Evolutionary conservation across 495 filamentous ascomycete genomes (phyloP).

Genomic region (Aspergillus saccharolyticus): DNA sequence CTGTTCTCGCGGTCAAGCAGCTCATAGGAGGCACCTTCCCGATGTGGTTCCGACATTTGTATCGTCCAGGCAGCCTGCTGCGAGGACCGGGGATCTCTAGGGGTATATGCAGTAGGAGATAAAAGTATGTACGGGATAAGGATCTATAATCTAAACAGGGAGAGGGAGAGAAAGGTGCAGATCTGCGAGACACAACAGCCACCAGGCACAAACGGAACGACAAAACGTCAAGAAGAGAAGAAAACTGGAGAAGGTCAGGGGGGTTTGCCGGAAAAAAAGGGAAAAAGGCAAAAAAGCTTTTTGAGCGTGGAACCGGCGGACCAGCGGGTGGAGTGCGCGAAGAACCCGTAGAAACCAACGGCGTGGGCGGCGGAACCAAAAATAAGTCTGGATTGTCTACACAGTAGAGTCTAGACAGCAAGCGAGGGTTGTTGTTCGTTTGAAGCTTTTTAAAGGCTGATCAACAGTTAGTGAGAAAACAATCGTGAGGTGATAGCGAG

Average conservation of each 20-base stretch:
- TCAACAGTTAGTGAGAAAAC: neutral
- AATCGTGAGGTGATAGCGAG: neutral
- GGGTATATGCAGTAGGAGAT: neutral
- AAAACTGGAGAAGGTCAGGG: neutral
- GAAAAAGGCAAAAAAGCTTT: neutral
- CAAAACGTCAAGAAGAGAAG: neutral
- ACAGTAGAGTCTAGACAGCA: neutral
- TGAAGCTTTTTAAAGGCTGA: neutral
- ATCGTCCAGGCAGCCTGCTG: conserved; percentile 1
- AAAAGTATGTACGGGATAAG: neutral
- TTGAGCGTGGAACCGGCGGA: neutral
- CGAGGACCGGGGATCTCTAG: neutral
- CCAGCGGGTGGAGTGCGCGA: conserved; percentile 1
- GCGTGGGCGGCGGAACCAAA: conserved; percentile 4
- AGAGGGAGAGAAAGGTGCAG: neutral
- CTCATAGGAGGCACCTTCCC: conserved; percentile 4
- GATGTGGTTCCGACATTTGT: conserved; percentile 6
- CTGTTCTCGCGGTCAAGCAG: conserved; percentile 3
- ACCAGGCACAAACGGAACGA: neutral
- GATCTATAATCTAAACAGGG: neutral
- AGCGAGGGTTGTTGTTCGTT: neutral
- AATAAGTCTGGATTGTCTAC: conserved; percentile 2
- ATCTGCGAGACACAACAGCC: neutral
- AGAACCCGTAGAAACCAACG: neutral
- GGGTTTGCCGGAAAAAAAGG: neutral